Evolutionary conservation across 805 yeast species (phyloP).

Genomic region (Cyberlindnera mycetangii): DNA sequence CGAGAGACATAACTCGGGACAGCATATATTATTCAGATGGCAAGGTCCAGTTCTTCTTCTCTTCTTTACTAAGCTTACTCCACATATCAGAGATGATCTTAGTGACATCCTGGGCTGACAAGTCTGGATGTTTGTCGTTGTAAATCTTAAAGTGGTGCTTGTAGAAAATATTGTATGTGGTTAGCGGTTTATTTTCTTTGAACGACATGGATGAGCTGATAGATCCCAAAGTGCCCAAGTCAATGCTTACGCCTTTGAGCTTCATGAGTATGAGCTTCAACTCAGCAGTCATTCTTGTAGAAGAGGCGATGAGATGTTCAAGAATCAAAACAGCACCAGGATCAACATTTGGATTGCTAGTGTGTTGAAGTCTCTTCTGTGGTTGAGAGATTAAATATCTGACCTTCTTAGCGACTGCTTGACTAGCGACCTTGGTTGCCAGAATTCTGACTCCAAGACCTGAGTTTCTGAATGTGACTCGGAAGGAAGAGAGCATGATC

Average conservation of each 20-base stretch:
- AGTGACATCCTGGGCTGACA: slow-evolving; percentile 1
- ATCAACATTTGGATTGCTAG: neutral
- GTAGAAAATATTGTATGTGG: neutral
- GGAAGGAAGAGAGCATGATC: no score
- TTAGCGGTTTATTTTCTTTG: neutral
- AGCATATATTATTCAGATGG: slow-evolving; percentile 1
- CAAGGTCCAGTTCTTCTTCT: slow-evolving; percentile 2
- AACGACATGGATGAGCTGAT: neutral
- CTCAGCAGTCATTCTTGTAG: slow-evolving; percentile 3
- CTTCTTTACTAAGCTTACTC: neutral
- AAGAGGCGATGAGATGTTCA: neutral
- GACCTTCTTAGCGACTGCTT: neutral
- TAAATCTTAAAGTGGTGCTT: neutral
- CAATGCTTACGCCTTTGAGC: neutral
- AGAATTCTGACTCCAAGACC: no score
- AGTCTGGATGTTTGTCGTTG: neutral
- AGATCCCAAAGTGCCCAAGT: neutral
- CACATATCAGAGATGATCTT: slow-evolving; percentile 1
- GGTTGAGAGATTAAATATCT: neutral
- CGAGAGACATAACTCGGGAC: no score
- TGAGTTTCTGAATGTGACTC: no score
- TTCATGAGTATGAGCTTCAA: slow-evolving; percentile 3
- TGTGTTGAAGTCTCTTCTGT: neutral
- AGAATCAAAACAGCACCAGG: neutral
- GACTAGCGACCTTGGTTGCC: neutral